These are phyloP conservation scores for Thozetella sp. DNA, from an alignment of 495 filamentous ascomycete genomes.

Conservation along the genomic window DNA sequence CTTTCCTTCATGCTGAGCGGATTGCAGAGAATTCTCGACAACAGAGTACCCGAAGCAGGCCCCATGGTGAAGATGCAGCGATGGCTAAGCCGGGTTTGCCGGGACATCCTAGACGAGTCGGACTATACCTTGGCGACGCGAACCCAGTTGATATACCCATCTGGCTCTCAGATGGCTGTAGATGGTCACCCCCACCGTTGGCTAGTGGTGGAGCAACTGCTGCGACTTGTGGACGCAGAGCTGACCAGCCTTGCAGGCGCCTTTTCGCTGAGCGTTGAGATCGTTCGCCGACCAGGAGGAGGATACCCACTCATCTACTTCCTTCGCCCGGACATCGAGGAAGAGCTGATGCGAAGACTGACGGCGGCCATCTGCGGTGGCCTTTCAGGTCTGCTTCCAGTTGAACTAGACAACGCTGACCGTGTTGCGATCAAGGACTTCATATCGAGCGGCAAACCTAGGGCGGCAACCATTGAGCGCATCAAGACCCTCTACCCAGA, in stretches of 20 bases:
- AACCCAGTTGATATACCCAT: conserved; percentile 52
- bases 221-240: conserved; percentile 36
- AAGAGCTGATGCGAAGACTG: conserved; percentile 36
- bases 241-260: conserved; percentile 29
- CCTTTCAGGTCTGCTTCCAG: conserved; percentile 21
- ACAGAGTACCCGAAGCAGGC: conserved; percentile 30
- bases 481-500: conserved; percentile 23
- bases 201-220: conserved; percentile 41
- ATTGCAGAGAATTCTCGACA: conserved; percentile 43
- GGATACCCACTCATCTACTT: conserved; percentile 48
- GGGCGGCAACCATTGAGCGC: conserved; percentile 12
- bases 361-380: conserved; percentile 36
- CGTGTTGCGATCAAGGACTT: conserved; percentile 41
- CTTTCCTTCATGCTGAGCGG: conserved; percentile 55
- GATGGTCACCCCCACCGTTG: conserved; percentile 55
- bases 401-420: conserved; percentile 21
- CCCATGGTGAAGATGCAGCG: conserved; percentile 44
- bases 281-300: conserved; percentile 28
- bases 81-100: conserved; percentile 43
- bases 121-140: conserved; percentile 52
- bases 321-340: conserved; percentile 42
- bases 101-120: conserved; percentile 61
- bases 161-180: conserved; percentile 44
- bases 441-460: conserved; percentile 18
- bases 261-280: conserved; percentile 46